Conservation (phyloP, 768 basidiomycete genomes). For the Lactarius sp. region DNA sequence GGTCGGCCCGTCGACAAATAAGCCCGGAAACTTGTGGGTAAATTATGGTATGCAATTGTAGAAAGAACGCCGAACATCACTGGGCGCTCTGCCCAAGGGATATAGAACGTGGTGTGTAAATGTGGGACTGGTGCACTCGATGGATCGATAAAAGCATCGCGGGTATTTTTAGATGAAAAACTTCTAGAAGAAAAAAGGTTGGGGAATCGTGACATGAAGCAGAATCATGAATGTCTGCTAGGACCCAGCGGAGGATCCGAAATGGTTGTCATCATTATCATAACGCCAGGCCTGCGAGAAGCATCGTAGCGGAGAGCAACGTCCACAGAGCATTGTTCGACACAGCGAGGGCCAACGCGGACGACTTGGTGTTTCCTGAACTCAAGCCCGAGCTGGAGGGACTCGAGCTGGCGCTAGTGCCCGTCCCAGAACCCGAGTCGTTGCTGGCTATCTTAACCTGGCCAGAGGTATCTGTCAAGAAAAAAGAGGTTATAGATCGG, state of each 20-base stretch:
- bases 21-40: no score
- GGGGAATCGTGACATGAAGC: neutral
- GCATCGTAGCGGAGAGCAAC: neutral
- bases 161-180: neutral
- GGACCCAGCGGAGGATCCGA: neutral
- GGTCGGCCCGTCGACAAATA: no score
- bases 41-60: no score
- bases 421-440: neutral
- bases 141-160: neutral
- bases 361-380: neutral
- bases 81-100: no score
- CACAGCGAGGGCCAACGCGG: neutral
- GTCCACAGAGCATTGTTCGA: neutral
- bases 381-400: neutral
- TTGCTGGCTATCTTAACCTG: neutral
- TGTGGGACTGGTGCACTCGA: neutral
- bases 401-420: neutral
- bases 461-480: neutral
- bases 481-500: slow-evolving; percentile 14
- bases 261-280: neutral
- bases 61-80: no score
- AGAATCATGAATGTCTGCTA: neutral
- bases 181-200: neutral
- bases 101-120: no score
- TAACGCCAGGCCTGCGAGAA: neutral